Conservation (phyloP, 2,329 filamentous ascomycete species). For the Clonostachys rosea region DNA sequence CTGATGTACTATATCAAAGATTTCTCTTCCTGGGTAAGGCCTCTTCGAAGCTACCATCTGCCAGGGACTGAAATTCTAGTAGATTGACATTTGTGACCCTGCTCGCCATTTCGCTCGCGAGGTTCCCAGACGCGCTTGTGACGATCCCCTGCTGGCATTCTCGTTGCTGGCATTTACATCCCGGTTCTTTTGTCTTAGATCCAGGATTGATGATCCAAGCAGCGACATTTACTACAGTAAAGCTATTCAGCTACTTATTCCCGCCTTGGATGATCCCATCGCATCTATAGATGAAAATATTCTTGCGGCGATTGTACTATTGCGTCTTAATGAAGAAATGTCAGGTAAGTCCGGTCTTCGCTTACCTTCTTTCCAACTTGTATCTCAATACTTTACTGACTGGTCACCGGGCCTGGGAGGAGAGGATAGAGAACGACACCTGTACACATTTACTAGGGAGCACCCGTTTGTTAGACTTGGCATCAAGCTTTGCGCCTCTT, state of each 20-base stretch:
- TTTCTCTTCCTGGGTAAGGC: too few species aligned
- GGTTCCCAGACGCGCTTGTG: not conserved
- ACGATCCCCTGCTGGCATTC: not conserved
- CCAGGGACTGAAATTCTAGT: not conserved
- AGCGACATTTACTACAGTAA: not conserved
- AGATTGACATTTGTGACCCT: not conserved
- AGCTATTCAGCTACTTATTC: not conserved
- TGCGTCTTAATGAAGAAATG: not conserved
- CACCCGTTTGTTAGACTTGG: constrained; percentile 7
- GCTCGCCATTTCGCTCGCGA: not conserved
- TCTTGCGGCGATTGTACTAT: not conserved
- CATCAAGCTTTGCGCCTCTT: constrained; percentile 10
- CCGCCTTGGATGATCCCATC: not conserved
- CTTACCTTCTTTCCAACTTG: not conserved
- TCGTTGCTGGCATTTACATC: not conserved
- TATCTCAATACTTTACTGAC: not conserved
- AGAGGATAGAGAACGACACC: not conserved
- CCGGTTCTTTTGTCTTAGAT: not conserved
- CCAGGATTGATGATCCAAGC: not conserved
- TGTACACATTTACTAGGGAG: not conserved
- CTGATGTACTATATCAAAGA: too few species aligned
- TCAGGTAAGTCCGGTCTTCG: not conserved
- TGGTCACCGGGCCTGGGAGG: not conserved
- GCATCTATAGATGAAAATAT: not conserved
- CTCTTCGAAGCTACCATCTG: too few species aligned